Evolutionary conservation across 345 rosid genomes (phyloP).

Genomic region (Populus nigra): DNA sequence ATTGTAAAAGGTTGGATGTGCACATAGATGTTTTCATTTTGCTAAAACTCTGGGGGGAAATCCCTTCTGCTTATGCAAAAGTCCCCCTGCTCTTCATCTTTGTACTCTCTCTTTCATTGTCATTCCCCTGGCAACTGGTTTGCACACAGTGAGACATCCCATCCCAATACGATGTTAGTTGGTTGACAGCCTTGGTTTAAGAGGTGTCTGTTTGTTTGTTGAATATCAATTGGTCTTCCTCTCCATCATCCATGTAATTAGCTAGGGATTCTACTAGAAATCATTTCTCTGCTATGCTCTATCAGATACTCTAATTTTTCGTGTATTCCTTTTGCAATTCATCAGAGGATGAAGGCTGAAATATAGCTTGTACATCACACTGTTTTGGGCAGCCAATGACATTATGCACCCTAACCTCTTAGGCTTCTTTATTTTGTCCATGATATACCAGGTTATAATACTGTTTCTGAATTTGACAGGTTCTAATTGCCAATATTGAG

Average conservation of each 20-base stretch:
- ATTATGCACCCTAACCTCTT: not conserved
- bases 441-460: not conserved
- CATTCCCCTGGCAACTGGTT: not conserved
- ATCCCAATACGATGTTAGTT: not conserved
- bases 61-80: not conserved
- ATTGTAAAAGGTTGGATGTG: not conserved
- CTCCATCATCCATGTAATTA: not conserved
- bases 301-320: not conserved
- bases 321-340: not conserved
- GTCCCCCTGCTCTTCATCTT: too few relatives aligned
- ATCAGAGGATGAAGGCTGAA: not conserved
- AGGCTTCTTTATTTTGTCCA: not conserved
- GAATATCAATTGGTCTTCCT: not conserved
- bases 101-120: not conserved
- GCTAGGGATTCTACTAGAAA: not conserved
- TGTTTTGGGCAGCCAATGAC: not conserved
- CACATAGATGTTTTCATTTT: not conserved
- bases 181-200: not conserved
- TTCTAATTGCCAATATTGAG: conserved; percentile 79
- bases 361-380: not conserved
- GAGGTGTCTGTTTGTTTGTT: not conserved
- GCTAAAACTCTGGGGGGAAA: not conserved
- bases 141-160: not conserved
- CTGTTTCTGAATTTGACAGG: conserved; percentile 44
- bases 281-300: not conserved